Evolutionary conservation across 768 basidiomycete genomes (phyloP).

Genomic region (Russula lepida): DNA sequence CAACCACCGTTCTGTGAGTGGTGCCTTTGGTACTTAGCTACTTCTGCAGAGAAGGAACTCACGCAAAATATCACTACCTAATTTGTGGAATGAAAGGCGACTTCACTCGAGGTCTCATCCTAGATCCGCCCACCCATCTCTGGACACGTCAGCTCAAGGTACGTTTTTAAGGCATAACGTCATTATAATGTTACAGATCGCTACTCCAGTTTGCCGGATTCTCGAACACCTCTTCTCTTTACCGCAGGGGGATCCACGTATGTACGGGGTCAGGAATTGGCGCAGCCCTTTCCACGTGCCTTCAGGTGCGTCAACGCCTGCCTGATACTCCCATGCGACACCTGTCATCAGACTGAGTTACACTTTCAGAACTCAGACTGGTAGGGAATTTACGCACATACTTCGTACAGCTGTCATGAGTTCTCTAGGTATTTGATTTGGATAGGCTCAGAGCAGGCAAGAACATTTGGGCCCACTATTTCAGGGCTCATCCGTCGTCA

Average conservation of each 20-base stretch:
- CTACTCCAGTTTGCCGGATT: constrained; percentile 63
- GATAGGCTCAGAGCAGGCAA: constrained; percentile 82
- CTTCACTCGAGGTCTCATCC: constrained; percentile 65
- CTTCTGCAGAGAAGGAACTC: constrained; percentile 49
- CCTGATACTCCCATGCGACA: too few relatives aligned
- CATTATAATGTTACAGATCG: not conserved
- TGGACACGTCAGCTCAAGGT: constrained; percentile 82
- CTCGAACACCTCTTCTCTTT: constrained; percentile 72
- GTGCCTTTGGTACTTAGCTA: constrained; percentile 4
- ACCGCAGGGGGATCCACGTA: constrained; percentile 70
- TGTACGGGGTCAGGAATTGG: constrained; percentile 81
- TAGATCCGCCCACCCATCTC: constrained; percentile 56
- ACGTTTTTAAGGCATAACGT: constrained; percentile 2
- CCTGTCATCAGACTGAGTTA: not conserved
- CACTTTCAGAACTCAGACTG: constrained; percentile 60
- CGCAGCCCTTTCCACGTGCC: constrained; percentile 58
- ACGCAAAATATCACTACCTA: constrained; percentile 73
- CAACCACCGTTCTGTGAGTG: not conserved
- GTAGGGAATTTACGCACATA: constrained; percentile 31
- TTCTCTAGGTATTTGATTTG: constrained; percentile 62
- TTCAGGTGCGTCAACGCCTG: constrained; percentile 12
- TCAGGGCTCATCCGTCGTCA: constrained; percentile 62
- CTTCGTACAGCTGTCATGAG: constrained; percentile 4
- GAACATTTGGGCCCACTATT: constrained; percentile 77
- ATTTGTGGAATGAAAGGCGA: constrained; percentile 79